Evolutionary conservation across 2,329 filamentous ascomycete genomes (phyloP), one percentile per base, ranked within the genome.

Genomic region (Fusarium armeniacum): DNA sequence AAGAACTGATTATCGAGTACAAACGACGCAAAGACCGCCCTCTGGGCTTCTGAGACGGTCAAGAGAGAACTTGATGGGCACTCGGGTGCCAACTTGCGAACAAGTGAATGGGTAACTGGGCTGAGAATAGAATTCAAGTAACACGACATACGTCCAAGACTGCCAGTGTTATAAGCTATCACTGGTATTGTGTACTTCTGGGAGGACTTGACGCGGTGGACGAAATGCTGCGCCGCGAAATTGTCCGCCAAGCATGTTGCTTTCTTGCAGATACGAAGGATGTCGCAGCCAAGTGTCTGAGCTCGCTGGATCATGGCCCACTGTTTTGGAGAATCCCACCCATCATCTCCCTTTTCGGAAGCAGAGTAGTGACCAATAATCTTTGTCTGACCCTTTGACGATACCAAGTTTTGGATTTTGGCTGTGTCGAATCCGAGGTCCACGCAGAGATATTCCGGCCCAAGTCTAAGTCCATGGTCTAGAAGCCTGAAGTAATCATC

Each of bases 91-190:
- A 63, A 1, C 5, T 16, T 38, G 8, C 60, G 30, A 3, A 56
- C 6, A 2, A 63, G 24, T 1, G 32, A 41, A 9, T 63, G 60
- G 6, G 58, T 63, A 0, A 63, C 58, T 1, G 60, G 60, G 11
- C 58, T 63, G 2, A 63, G 41, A 3, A 63, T 38, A 0, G 58
- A 35, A 15, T 63, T 63, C 1, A 44, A 28, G 18, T 47, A 63
- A 4, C 60, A 47, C 0, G 58, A 63, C 22, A 62, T 62, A 0
- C 60, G 58, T 3, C 58, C 58, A 24, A 56, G 20, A 3, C 38
- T 24, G 3, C 60, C 60, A 1, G 49, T 63, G 1, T 63, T 63
- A 5, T 62, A 63, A 1, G 60, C 60, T 28, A 62, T 43, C 0
- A 63, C 9, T 0, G 49, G 58, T 1, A 62, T 62, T 5, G 4